Percentiles rank a stretch among this genome's conserved stretches.
These are phyloP conservation scores for Zasmidium angulare DNA, from an alignment of 2,329 filamentous ascomycete species.

Conservation along the genomic window DNA sequence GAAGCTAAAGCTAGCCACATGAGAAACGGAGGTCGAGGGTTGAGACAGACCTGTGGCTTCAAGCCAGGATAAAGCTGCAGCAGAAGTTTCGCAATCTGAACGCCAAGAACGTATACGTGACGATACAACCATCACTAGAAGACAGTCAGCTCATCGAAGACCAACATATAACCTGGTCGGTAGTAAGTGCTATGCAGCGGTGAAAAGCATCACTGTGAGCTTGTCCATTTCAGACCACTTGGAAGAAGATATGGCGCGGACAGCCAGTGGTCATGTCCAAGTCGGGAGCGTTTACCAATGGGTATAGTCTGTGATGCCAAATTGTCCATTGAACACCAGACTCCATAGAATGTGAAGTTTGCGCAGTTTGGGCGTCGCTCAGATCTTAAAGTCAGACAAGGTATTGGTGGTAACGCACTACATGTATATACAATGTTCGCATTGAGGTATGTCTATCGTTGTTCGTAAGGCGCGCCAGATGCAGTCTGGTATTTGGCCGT, in stretches of 20 bases:
- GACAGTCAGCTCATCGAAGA: no score
- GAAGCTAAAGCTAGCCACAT: neutral
- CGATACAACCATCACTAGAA: neutral
- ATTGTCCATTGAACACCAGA: no score
- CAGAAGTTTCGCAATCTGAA: neutral
- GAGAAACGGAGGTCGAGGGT: neutral
- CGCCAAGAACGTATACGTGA: neutral
- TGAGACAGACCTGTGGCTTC: neutral
- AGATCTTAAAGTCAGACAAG: neutral
- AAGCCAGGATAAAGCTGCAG: neutral
- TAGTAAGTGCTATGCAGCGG: no score
- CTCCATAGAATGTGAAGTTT: no score
- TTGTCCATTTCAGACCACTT: no score
- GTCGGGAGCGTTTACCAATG: no score
- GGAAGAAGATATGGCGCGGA: no score
- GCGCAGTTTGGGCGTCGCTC: neutral
- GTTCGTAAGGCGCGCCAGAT: constrained; percentile 58
- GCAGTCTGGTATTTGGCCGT: constrained; percentile 50
- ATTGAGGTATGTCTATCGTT: constrained; percentile 50
- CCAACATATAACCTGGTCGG: no score
- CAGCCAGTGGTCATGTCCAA: no score
- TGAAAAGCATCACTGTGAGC: no score
- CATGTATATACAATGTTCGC: neutral
- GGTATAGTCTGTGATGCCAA: no score
- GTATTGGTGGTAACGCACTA: neutral